Conservation (phyloP, 495 filamentous ascomycete species). For the Cercophora scortea region DNA sequence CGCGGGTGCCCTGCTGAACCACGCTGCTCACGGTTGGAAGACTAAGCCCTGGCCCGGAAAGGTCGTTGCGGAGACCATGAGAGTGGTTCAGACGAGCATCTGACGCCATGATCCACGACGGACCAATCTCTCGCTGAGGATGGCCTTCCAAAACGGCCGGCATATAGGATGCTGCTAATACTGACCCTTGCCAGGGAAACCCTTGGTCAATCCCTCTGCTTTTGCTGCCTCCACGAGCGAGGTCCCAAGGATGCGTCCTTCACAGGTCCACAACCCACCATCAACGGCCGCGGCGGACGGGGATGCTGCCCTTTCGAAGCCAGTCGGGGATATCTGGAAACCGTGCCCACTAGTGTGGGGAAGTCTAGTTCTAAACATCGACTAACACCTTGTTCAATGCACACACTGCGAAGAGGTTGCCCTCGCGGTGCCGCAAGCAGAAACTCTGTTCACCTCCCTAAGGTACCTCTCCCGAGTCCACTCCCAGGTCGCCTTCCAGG, state of each 20-base stretch:
- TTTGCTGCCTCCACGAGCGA: background rate
- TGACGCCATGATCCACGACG: slow-evolving; percentile 33
- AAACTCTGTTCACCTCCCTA: slow-evolving; percentile 13
- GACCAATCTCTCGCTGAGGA: slow-evolving; percentile 25
- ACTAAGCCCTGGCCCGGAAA: slow-evolving; percentile 10
- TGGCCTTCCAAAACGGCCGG: slow-evolving; percentile 22
- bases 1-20: background rate
- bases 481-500: background rate
- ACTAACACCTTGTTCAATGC: slow-evolving; percentile 27
- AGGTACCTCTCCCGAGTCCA: no score
- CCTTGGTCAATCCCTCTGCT: background rate
- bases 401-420: slow-evolving; percentile 21
- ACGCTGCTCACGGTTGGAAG: background rate
- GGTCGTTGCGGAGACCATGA: slow-evolving; percentile 26
- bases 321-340: slow-evolving; percentile 16
- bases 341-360: slow-evolving; percentile 15
- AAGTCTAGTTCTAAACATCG: slow-evolving; percentile 15
- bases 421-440: slow-evolving; percentile 8
- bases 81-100: slow-evolving; percentile 29
- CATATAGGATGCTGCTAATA: slow-evolving; percentile 16
- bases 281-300: slow-evolving; percentile 7
- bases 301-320: background rate
- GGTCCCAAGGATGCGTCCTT: background rate
- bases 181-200: slow-evolving; percentile 6
- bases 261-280: background rate